A percentile compares a stretch with the other conserved stretches of the same genome.
These are phyloP conservation scores for Candida namnaoensis DNA, from an alignment of 805 yeast species.

Conservation along the genomic window DNA sequence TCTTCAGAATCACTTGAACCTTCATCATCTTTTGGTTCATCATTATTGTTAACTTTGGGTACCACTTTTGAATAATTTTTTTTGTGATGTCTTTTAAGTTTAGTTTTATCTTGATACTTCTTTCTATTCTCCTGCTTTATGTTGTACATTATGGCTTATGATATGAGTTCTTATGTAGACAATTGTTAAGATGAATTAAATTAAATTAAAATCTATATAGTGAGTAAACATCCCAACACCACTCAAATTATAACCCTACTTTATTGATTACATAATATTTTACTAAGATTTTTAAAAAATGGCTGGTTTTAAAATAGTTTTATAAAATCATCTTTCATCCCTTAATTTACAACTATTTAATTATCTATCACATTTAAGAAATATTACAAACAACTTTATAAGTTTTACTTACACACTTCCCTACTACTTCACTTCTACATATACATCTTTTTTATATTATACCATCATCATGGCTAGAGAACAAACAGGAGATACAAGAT, in stretches of 20 bases:
- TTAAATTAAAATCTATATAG: too few species aligned
- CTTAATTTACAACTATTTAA: too few species aligned
- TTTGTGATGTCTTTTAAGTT: conserved; percentile 28
- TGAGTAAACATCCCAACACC: too few species aligned
- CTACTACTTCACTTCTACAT: background rate
- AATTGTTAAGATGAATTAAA: too few species aligned
- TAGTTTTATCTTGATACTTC: conserved; percentile 31
- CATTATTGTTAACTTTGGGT: conserved; percentile 7
- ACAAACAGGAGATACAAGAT: conserved; percentile 1
- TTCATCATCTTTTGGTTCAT: conserved; percentile 2
- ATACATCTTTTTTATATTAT: background rate
- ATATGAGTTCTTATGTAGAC: too few species aligned
- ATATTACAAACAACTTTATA: too few species aligned
- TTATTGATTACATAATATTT: too few species aligned
- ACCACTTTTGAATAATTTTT: conserved; percentile 26
- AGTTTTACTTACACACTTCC: background rate
- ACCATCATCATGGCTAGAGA: background rate
- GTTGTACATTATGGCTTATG: conserved; percentile 9
- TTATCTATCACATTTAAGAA: too few species aligned
- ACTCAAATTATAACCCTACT: too few species aligned
- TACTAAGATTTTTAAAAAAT: too few species aligned
- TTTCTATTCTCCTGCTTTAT: conserved; percentile 30
- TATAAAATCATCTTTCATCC: too few species aligned
- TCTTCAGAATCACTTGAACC: conserved; percentile 3
- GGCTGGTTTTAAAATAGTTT: too few species aligned